These are phyloP conservation scores for Peronospora tabacina DNA, from an alignment of 352 stramenopile species.

Conservation along the genomic window DNA sequence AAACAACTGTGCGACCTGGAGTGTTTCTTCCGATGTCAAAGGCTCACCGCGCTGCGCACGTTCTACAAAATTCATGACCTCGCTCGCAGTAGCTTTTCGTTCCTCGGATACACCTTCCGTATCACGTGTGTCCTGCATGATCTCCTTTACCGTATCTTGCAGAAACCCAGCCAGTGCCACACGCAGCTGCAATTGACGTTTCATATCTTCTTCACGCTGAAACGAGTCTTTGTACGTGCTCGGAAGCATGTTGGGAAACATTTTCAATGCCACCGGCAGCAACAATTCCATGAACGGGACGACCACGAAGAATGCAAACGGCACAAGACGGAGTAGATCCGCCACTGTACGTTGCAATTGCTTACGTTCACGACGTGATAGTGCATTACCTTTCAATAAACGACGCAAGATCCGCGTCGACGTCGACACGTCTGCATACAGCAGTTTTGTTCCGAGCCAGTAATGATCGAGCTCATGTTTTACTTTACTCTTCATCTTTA, in stretches of 20 bases:
- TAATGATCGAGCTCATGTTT: constrained; percentile 94
- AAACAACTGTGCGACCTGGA: constrained; percentile 91
- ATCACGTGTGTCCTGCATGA: constrained; percentile 76
- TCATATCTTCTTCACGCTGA: constrained; percentile 97
- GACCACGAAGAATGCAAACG: constrained; percentile 96
- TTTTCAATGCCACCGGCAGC: constrained; percentile 93
- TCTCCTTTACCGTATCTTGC: constrained; percentile 93
- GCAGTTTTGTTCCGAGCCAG: constrained; percentile 94
- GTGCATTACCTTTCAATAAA: constrained; percentile 87
- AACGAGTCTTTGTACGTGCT: constrained; percentile 95
- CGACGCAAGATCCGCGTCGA: constrained; percentile 88
- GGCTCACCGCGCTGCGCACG: constrained; percentile 66
- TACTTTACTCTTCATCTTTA: constrained; percentile 67
- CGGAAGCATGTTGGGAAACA: constrained; percentile 99
- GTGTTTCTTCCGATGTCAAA: constrained; percentile 71
- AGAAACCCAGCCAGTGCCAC: constrained; percentile 96
- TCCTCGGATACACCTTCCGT: constrained; percentile 76
- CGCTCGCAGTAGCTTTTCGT: constrained; percentile 60
- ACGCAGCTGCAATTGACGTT: constrained; percentile 93
- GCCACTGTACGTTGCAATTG: constrained; percentile 94
- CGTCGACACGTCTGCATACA: constrained; percentile 93
- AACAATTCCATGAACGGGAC: constrained; percentile 98
- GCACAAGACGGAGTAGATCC: constrained; percentile 95
- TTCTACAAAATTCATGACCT: constrained; percentile 84
- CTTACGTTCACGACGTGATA: constrained; percentile 94